Evolutionary conservation across 2,329 filamentous ascomycete genomes (phyloP).

Genomic region (Fusarium anthophilum): DNA sequence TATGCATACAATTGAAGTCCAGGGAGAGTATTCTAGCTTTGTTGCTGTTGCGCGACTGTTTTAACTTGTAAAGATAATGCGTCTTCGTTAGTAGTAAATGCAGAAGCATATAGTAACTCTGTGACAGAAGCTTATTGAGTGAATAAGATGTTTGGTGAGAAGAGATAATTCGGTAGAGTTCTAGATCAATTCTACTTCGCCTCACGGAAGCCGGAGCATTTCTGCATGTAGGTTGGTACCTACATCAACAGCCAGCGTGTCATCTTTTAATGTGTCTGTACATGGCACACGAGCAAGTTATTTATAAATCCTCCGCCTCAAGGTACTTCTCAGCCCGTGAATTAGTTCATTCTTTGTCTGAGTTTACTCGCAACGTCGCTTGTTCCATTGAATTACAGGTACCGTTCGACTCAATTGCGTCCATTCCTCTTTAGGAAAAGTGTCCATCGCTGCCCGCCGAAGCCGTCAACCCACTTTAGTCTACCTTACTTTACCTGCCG

Average conservation of each 20-base stretch:
- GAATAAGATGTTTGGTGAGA: background rate
- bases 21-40: background rate
- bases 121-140: background rate
- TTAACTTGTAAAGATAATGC: background rate
- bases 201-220: slow-evolving; percentile 25
- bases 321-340: background rate
- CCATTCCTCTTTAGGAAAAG: slow-evolving; percentile 17
- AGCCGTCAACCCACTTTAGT: slow-evolving; percentile 37
- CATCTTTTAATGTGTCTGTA: slow-evolving; percentile 29
- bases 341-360: background rate
- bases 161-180: slow-evolving; percentile 9
- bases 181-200: slow-evolving; percentile 28
- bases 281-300: slow-evolving; percentile 1
- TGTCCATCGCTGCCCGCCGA: slow-evolving; percentile 35
- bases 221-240: background rate
- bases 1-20: background rate
- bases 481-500: slow-evolving; percentile 29
- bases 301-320: background rate
- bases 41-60: background rate
- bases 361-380: background rate
- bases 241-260: slow-evolving; percentile 39
- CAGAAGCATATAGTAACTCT: background rate
- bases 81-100: background rate
- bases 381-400: slow-evolving; percentile 19
- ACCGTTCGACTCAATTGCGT: slow-evolving; percentile 15